Evolutionary conservation across 768 basidiomycete genomes (phyloP).

Genomic region (Suillus lakei): DNA sequence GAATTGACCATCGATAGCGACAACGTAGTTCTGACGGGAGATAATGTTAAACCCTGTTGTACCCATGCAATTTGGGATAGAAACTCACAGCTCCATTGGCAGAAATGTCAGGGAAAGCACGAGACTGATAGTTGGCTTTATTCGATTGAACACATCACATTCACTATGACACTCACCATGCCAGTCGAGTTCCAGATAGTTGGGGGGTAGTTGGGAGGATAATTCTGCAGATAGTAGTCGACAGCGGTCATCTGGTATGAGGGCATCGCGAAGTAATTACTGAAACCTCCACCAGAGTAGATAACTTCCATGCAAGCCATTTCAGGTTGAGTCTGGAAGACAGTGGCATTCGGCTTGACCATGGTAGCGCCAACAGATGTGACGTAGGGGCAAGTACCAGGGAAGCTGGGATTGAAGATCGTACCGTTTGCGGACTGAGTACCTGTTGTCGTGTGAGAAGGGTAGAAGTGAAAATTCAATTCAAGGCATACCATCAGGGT

Average conservation of each 20-base stretch:
- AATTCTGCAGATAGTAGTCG: conserved; percentile 33
- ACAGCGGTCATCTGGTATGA: conserved; percentile 44
- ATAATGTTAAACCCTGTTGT: not conserved
- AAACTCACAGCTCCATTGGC: conserved; percentile 48
- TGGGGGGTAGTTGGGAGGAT: conserved; percentile 30
- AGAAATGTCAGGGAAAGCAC: conserved; percentile 23
- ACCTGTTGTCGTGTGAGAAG: conserved; percentile 11
- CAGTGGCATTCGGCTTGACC: conserved; percentile 39
- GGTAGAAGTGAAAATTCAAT: not conserved
- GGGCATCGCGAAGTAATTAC: conserved; percentile 47
- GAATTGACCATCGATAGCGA: conserved; percentile 24
- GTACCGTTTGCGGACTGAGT: conserved; percentile 50
- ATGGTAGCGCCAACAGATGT: conserved; percentile 55
- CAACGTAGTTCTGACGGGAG: conserved; percentile 15
- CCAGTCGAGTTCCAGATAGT: conserved; percentile 35
- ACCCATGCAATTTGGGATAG: conserved; percentile 41
- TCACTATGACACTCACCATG: conserved; percentile 14
- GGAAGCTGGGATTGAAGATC: conserved; percentile 59
- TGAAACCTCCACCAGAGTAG: conserved; percentile 41
- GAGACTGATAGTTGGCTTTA: conserved; percentile 6
- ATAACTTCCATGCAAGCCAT: conserved; percentile 34
- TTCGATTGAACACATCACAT: not conserved
- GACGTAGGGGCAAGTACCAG: conserved; percentile 47
- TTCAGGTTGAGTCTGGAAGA: conserved; percentile 30
- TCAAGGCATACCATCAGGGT: conserved; percentile 23